Conservation (phyloP, 192 early-diverging fungal species). For the Jimgerdemannia lactiflua region DNA sequence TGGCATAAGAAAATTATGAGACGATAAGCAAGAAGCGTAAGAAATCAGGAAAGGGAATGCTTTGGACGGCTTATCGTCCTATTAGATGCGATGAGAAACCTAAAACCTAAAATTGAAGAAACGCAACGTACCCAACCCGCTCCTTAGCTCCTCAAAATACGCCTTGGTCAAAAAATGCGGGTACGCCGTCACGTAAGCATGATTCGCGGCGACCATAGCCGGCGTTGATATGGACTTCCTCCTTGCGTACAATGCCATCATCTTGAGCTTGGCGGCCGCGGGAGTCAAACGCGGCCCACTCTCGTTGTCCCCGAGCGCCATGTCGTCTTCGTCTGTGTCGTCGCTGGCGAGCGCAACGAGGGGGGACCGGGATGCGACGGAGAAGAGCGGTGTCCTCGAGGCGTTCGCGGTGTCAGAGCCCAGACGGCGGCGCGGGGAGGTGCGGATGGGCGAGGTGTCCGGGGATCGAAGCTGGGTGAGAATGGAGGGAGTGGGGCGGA, state of each 20-base stretch:
- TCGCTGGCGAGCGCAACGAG: not conserved
- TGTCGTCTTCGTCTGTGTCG: conserved; percentile 2
- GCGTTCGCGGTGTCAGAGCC: not conserved
- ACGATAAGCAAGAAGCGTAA: too few relatives aligned
- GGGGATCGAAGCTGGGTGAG: not conserved
- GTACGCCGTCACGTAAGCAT: not conserved
- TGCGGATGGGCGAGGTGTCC: not conserved
- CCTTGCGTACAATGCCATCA: not conserved
- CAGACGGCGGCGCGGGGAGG: too few relatives aligned
- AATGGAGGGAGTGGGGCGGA: not conserved
- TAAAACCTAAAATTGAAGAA: too few relatives aligned
- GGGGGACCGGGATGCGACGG: not conserved
- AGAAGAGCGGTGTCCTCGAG: not conserved
- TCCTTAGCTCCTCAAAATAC: not conserved
- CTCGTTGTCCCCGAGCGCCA: too few relatives aligned
- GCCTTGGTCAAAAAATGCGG: not conserved
- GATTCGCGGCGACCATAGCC: not conserved
- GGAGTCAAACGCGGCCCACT: too few relatives aligned
- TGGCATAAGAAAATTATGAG: too few relatives aligned
- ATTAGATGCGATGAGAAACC: too few relatives aligned
- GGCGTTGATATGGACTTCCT: not conserved
- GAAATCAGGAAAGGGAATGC: too few relatives aligned
- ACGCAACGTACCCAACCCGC: too few relatives aligned
- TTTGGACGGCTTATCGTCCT: too few relatives aligned
- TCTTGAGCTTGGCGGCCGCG: not conserved